Percentiles rank a stretch among this genome's conserved stretches.
Conservation (phyloP, 1,284 basidiomycete species). For the Lignosus rhinocerotis region DNA sequence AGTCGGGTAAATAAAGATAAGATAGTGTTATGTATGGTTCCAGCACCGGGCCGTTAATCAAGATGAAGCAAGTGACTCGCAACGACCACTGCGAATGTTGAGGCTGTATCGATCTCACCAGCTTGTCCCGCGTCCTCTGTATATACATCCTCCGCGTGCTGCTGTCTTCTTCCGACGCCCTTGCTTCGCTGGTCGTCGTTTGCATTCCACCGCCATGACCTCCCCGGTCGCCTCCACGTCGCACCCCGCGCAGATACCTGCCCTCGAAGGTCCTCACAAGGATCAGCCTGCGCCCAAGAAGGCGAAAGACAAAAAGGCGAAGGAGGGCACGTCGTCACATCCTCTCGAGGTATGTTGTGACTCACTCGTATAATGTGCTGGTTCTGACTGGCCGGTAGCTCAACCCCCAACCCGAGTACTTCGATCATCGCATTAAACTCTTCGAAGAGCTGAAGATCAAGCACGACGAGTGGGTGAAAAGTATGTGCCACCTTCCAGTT, state of each 20-base stretch:
- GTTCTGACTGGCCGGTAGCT: constrained; percentile 48
- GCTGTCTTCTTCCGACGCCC: constrained; percentile 1
- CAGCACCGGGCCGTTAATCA: constrained; percentile 1
- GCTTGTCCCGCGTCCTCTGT: constrained; percentile 16
- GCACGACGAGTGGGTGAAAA: constrained; percentile 79
- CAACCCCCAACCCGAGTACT: constrained; percentile 83
- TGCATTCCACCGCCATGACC: constrained; percentile 29
- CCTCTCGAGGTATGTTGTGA: constrained; percentile 59
- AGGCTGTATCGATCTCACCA: constrained; percentile 24
- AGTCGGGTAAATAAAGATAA: background rate
- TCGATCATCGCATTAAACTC: constrained; percentile 88
- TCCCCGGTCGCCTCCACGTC: constrained; percentile 41
- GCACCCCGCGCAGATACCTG: constrained; percentile 36
- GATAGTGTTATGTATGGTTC: background rate
- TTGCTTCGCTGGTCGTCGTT: background rate
- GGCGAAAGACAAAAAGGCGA: constrained; percentile 54
- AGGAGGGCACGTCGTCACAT: constrained; percentile 46
- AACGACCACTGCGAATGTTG: constrained; percentile 21
- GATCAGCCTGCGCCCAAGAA: constrained; percentile 38
- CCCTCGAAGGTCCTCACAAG: constrained; percentile 35
- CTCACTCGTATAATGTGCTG: background rate
- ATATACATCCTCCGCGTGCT: constrained; percentile 2
- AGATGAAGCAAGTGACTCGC: constrained; percentile 21
- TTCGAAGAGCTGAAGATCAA: constrained; percentile 90
- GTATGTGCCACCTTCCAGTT: constrained; percentile 39